Evolutionary conservation across 2,329 filamentous ascomycete genomes (phyloP), one percentile per base, ranked within the genome.

Genomic region (Aureobasidium uvarum): DNA sequence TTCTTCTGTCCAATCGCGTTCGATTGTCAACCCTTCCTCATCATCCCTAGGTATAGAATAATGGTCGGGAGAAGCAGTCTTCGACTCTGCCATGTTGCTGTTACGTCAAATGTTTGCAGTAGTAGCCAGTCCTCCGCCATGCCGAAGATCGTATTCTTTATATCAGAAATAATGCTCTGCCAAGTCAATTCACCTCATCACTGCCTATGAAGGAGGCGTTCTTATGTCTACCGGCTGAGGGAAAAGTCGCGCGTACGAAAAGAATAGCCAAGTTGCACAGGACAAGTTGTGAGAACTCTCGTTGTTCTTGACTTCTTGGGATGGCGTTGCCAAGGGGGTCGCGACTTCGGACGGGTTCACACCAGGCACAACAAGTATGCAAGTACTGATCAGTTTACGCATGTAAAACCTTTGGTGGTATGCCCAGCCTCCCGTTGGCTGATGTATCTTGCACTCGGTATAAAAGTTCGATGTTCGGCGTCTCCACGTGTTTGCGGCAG

Each of bases 1-100:
- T 58, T 72, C 70, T n/a, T 52, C 62, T 11, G 69, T 70, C 72
- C 72, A 73, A 41, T 71, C 69, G n/a, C 67, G 50, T 28, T 31
- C n/a, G 18, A 63, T 52, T 1, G 46, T 63, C 36, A 63, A 33
- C 2, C 46, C 39, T 20, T 63, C 60, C 28, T 63, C 60, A 13
- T 63, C 60, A 33, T 63, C 60, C 25, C 25, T 43, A 1, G 60
- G 46, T 6, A 39, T 23, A 20, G 46, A 28, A 23, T 63, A 63
- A 13, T 63, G 36, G 10, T 63, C 60, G 13, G 60, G 36, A 6
- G 25, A 16, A 25, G n/a, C 11, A 23, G 18, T 52, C 16, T 63
- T 36, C 14, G 18, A 36, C 7, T 45, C 39, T 36, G 48, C 3
- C 46, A 63, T 63, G 1, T 28, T 39, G 31, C 13, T 33, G 13